Percentiles rank a stretch among this genome's conserved stretches.
These are phyloP conservation scores for Sugiyamaella qingdaonensis DNA, from an alignment of 805 yeast genomes.

Conservation along the genomic window DNA sequence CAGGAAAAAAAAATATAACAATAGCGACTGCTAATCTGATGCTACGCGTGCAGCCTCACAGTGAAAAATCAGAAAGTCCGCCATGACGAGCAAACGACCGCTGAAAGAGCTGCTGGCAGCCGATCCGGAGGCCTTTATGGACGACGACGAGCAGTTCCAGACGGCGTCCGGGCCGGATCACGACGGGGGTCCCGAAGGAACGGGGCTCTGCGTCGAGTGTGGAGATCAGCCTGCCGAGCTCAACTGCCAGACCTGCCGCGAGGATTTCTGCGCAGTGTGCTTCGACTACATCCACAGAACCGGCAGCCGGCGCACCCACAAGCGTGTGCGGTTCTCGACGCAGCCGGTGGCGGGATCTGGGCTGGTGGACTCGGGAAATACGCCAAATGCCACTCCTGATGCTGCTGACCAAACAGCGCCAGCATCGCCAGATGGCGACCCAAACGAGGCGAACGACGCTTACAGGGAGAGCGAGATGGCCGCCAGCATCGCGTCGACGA, in stretches of 20 bases:
- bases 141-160: conserved; percentile 26
- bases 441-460: conserved; percentile 11
- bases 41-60: background rate
- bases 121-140: conserved; percentile 30
- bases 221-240: conserved; percentile 66
- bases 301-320: conserved; percentile 40
- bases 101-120: conserved; percentile 31
- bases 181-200: background rate
- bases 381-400: conserved; percentile 14
- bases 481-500: conserved; percentile 16
- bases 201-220: conserved; percentile 62
- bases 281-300: conserved; percentile 64
- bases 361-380: conserved; percentile 5
- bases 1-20: no score
- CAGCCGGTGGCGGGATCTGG: background rate
- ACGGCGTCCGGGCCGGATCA: background rate
- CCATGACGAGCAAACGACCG: conserved; percentile 20
- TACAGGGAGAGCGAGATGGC: conserved; percentile 2
- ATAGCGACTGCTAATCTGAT: background rate
- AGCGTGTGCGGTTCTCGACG: conserved; percentile 5
- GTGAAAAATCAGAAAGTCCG: background rate
- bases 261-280: conserved; percentile 66
- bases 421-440: conserved; percentile 17
- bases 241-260: conserved; percentile 60
- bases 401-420: conserved; percentile 17